Percentiles rank a stretch among this genome's conserved stretches.
Evolutionary conservation across 2,329 filamentous ascomycete species (phyloP).

Genomic region (Triangularia verruculosa): DNA sequence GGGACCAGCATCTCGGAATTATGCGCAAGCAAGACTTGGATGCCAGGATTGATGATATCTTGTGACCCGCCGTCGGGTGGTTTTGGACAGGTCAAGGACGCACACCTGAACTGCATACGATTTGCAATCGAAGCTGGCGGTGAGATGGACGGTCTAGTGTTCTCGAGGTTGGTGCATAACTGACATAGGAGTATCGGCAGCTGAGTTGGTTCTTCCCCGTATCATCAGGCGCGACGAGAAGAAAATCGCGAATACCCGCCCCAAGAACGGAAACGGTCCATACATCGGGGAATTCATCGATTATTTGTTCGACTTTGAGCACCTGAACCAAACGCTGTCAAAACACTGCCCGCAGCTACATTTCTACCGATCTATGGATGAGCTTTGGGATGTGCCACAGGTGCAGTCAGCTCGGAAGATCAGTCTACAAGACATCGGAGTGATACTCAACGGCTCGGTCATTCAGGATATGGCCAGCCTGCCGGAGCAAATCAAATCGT

Average conservation of each 20-base stretch:
- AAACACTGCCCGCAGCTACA: slow-evolving; percentile 38
- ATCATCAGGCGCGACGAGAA: slow-evolving; percentile 34
- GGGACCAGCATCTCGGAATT: slow-evolving; percentile 32
- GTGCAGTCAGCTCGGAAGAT: slow-evolving; percentile 29
- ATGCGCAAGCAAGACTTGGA: slow-evolving; percentile 41
- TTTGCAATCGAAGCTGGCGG: slow-evolving; percentile 48
- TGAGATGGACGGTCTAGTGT: slow-evolving; percentile 21
- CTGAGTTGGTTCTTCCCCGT: slow-evolving; percentile 38
- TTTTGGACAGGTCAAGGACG: slow-evolving; percentile 44
- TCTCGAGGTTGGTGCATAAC: not conserved
- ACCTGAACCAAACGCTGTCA: slow-evolving; percentile 32
- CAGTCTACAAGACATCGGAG: slow-evolving; percentile 25
- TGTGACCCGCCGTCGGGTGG: slow-evolving; percentile 44
- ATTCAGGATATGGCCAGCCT: slow-evolving; percentile 25
- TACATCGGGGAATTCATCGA: slow-evolving; percentile 31
- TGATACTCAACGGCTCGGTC: slow-evolving; percentile 28
- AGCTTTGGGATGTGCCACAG: slow-evolving; percentile 34
- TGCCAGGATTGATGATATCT: slow-evolving; percentile 40
- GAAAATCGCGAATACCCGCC: slow-evolving; percentile 29
- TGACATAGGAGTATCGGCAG: slow-evolving; percentile 19
- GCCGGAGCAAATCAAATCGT: slow-evolving; percentile 26
- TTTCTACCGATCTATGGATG: slow-evolving; percentile 35
- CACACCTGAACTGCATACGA: slow-evolving; percentile 44
- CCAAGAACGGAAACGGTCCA: slow-evolving; percentile 29
- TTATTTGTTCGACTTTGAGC: slow-evolving; percentile 36